phyloP scores from a whole-genome alignment of 768 basidiomycete species.

The Leccinum longicurvipes region DNA sequence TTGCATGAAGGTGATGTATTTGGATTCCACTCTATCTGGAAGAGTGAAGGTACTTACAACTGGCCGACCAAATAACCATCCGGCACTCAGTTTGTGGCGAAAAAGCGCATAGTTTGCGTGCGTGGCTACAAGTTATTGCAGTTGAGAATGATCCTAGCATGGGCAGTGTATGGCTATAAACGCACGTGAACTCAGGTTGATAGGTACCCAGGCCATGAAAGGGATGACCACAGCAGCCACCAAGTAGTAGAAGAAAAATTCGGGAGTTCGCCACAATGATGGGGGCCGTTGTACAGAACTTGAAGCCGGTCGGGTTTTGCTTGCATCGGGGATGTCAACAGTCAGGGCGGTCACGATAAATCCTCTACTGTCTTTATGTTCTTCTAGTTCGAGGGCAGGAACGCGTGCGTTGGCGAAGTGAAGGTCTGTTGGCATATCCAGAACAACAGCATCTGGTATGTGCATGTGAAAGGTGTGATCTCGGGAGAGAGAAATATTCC shows the following conservation, averaged over 20 bases:
- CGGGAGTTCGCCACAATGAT: conserved; percentile 73
- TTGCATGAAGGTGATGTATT: background rate
- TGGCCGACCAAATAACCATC: conserved; percentile 80
- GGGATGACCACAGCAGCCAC: conserved; percentile 61
- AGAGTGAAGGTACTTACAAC: conserved; percentile 52
- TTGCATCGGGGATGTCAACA: conserved; percentile 49
- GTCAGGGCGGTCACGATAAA: conserved; percentile 45
- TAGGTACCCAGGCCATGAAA: conserved; percentile 73
- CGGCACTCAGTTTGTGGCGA: conserved; percentile 51
- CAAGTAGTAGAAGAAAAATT: conserved; percentile 76
- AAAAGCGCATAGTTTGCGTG: conserved; percentile 75
- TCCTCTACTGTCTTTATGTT: conserved; percentile 22
- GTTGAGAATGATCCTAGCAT: conserved; percentile 1
- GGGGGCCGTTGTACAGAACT: conserved; percentile 32
- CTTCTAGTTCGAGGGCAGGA: conserved; percentile 18
- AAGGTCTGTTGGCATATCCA: conserved; percentile 37
- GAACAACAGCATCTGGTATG: conserved; percentile 29
- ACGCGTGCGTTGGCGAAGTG: conserved; percentile 8
- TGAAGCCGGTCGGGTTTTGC: conserved; percentile 24
- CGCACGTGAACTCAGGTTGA: conserved; percentile 72
- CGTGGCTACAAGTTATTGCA: conserved; percentile 42
- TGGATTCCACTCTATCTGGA: background rate
- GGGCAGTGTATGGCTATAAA: conserved; percentile 14
- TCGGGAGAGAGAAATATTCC: conserved; percentile 10
- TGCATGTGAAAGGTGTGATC: background rate